Evolutionary conservation across 306 rosid genomes (phyloP).

Genomic region (Acacia melanoxylon): DNA sequence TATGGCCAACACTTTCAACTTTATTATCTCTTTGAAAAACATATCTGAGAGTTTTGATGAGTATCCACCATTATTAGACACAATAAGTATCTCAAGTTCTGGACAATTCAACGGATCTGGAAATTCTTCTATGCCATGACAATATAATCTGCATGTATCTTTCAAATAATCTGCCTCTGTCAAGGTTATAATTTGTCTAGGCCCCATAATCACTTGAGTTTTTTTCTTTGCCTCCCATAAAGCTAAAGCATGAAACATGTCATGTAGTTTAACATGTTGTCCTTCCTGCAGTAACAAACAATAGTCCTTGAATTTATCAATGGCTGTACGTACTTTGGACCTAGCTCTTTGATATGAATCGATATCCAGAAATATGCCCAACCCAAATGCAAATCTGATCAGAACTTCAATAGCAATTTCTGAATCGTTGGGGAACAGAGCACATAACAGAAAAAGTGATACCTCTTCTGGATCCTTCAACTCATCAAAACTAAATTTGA

Average conservation of each 20-base stretch:
- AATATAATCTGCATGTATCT: background rate
- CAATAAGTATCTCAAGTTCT: background rate
- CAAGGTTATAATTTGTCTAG: background rate
- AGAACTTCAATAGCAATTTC: background rate
- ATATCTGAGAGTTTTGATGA: background rate
- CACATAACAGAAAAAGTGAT: background rate
- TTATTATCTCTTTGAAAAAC: background rate
- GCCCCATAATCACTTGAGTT: background rate
- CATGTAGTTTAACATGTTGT: background rate
- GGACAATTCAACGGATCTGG: background rate
- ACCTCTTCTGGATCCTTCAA: background rate
- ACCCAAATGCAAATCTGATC: background rate
- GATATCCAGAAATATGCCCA: background rate
- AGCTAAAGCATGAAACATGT: background rate
- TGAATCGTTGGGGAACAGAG: slow-evolving; percentile 11
- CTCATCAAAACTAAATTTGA: background rate
- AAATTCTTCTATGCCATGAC: background rate
- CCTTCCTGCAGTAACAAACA: background rate
- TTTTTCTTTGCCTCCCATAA: background rate
- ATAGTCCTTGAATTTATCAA: background rate
- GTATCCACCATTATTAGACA: background rate
- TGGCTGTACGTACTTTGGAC: background rate
- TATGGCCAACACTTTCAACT: background rate
- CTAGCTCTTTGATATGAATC: background rate
- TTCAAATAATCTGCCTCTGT: background rate